A percentile compares a stretch with the other conserved stretches of the same genome.
phyloP scores from a whole-genome alignment of 495 filamentous ascomycete species.

The Tuber calosporum region DNA sequence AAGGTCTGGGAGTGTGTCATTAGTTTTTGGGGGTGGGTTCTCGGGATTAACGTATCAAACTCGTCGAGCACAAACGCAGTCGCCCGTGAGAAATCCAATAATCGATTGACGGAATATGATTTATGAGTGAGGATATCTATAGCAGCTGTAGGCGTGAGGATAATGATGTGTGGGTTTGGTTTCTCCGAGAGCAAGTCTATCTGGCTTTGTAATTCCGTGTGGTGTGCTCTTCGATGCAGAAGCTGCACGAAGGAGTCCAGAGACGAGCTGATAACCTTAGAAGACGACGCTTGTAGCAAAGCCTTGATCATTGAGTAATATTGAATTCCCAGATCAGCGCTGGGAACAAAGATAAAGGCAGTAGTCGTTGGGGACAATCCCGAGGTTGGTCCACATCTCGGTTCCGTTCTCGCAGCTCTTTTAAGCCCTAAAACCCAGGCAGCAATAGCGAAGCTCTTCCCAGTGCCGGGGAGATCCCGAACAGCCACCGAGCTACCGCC shows the following conservation, averaged over 20 bases:
- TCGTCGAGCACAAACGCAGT: slow-evolving; percentile 38
- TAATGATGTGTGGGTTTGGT: slow-evolving; percentile 38
- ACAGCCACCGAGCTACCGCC: slow-evolving; percentile 31
- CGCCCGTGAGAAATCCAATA: slow-evolving; percentile 32
- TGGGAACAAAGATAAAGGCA: slow-evolving; percentile 36
- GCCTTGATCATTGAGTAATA: slow-evolving; percentile 28
- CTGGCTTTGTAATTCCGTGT: slow-evolving; percentile 15
- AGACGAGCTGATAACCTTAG: slow-evolving; percentile 13
- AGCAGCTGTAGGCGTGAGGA: slow-evolving; percentile 30
- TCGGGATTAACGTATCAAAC: slow-evolving; percentile 27
- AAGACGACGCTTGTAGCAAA: slow-evolving; percentile 28
- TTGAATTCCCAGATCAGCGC: slow-evolving; percentile 34
- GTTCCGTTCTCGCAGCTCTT: slow-evolving; percentile 13
- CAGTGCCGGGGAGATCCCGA: slow-evolving; percentile 28
- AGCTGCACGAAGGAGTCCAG: slow-evolving; percentile 33
- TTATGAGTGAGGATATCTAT: slow-evolving; percentile 32
- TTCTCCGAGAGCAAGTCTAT: slow-evolving; percentile 15
- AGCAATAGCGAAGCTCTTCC: slow-evolving; percentile 40
- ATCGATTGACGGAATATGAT: slow-evolving; percentile 11
- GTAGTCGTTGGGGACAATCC: slow-evolving; percentile 33
- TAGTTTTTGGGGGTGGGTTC: background rate
- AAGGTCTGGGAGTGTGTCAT: background rate
- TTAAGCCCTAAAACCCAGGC: slow-evolving; percentile 35
- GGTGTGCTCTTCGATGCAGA: slow-evolving; percentile 20
- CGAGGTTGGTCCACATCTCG: background rate